phyloP scores from a whole-genome alignment of 306 rosid species.

The Carpinus fangiana region DNA sequence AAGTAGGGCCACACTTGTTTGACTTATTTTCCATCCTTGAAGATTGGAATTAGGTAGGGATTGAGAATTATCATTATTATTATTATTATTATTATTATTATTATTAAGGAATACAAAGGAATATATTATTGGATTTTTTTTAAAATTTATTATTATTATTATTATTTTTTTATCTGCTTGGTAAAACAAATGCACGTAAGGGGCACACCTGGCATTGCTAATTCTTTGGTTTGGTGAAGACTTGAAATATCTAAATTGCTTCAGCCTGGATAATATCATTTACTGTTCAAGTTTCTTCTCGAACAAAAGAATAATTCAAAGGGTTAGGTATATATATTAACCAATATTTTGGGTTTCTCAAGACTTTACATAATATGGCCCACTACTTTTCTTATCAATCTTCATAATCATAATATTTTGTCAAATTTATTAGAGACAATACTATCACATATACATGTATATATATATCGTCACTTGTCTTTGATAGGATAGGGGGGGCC shows the following conservation, averaged over 20 bases:
- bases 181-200: constrained; percentile 11
- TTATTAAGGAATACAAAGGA: neutral
- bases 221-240: neutral
- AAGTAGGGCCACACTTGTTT: constrained; percentile 1
- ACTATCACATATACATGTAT: too few species aligned
- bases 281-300: neutral
- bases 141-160: neutral
- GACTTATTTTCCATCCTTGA: constrained; percentile 7
- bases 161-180: neutral
- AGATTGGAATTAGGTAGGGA: constrained; percentile 2
- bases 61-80: neutral
- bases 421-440: too few species aligned
- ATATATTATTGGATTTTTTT: neutral
- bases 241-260: neutral
- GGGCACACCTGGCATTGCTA: neutral
- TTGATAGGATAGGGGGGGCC: too few species aligned
- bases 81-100: neutral
- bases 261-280: neutral
- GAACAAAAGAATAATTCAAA: neutral
- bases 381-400: neutral
- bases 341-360: neutral
- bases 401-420: too few species aligned
- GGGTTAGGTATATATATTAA: constrained; percentile 1
- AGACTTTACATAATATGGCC: neutral
- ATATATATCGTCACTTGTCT: too few species aligned